phyloP scores from a whole-genome alignment of 495 filamentous ascomycete genomes.

The Ascodesmis nigricans region DNA sequence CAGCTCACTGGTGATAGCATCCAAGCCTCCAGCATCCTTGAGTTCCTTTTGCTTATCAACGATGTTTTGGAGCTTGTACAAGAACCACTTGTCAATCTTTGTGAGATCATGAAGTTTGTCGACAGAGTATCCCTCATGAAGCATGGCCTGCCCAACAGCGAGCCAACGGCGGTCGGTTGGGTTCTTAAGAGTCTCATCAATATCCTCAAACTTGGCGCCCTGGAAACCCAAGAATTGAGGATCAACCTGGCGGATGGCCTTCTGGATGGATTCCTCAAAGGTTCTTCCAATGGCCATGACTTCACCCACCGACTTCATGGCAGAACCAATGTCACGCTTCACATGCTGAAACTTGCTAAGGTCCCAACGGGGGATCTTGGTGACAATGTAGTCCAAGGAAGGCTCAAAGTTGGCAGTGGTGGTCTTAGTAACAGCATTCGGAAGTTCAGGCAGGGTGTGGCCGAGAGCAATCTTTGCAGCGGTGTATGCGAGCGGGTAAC shows the following conservation, averaged over 20 bases:
- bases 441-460: constrained; percentile 80
- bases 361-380: constrained; percentile 96
- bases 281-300: constrained; percentile 98
- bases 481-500: constrained; percentile 89
- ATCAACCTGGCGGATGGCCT: constrained; percentile 91
- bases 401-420: constrained; percentile 98
- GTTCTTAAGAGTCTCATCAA: constrained; percentile 75
- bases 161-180: constrained; percentile 91
- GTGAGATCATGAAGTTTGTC: constrained; percentile 77
- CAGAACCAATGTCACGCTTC: constrained; percentile 85
- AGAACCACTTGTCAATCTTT: constrained; percentile 94
- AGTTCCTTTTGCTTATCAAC: constrained; percentile 74
- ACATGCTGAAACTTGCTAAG: constrained; percentile 97
- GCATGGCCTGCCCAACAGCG: constrained; percentile 91
- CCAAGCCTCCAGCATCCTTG: constrained; percentile 67
- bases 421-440: constrained; percentile 93
- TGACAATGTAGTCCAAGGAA: constrained; percentile 89
- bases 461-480: constrained; percentile 93
- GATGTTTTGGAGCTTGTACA: constrained; percentile 93
- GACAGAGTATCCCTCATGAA: constrained; percentile 84
- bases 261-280: constrained; percentile 98
- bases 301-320: constrained; percentile 97
- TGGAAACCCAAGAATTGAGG: constrained; percentile 82
- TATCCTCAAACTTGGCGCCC: constrained; percentile 77
- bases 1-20: constrained; percentile 66